Evolutionary conservation across 352 stramenopile genomes (phyloP), one percentile per base, ranked within the genome.

Genomic region (Phytophthora brassicae): DNA sequence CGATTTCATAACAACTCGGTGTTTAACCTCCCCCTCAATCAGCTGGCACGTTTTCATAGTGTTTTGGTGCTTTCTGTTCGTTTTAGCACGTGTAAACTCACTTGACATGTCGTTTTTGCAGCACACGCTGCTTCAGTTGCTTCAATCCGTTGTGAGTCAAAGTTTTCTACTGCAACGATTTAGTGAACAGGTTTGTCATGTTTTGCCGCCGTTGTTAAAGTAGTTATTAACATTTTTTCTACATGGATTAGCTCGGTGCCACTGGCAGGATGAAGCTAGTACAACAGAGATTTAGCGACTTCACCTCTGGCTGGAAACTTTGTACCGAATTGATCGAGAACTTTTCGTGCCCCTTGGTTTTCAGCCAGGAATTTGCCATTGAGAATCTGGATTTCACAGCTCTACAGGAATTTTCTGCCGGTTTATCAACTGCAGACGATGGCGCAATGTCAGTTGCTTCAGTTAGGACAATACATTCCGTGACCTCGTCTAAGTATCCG

Each of bases 231-330:
- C 22, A 23, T 0, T 26, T 9, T 48, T 50, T n/a, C 16, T 8
- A 13, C 31, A 19, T 9, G 45, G 12, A 20, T 3, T 28, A 72
- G 57, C 46, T 68, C 12, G 35, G 50, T 20, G 50, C 63, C 13
- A 4, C 6, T 7, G n/a, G 11, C 19, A 50, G 53, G 9, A 54
- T 87, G 13, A 17, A 33, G 1, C 35, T 3, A 11, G 58, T 46
- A 0, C 72, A 84, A 14, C 39, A 16, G 2, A 42, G 60, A 38
- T 84, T 87, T 50, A 83, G 77, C 46, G 58, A 75, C 44, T 87
- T 80, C 64, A 87, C 77, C 0, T 76, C 73, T 2, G 62, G 73
- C 2, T 83, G 69, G 70, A 79, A 76, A 39, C 36, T 83, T 13
- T 85, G 73, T 24, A 46, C 64, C 7, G 56, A 69, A 7, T 50